These are phyloP conservation scores for Staphylotrichum longicolle DNA, from an alignment of 495 filamentous ascomycete species.

Conservation along the genomic window DNA sequence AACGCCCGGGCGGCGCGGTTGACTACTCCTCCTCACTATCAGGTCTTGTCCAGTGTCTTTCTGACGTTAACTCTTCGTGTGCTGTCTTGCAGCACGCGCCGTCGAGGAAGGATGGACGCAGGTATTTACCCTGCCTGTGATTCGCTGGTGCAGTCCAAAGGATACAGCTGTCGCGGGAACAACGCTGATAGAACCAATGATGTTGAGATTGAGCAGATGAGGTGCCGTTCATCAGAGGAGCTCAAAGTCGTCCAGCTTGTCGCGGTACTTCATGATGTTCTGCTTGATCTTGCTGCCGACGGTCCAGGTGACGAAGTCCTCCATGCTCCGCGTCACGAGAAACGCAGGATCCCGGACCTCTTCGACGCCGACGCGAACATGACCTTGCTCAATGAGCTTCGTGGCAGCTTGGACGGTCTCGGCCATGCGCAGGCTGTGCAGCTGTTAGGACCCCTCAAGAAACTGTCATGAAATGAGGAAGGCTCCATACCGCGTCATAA, in stretches of 20 bases:
- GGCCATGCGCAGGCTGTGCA: constrained; percentile 69
- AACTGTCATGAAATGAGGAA: neutral
- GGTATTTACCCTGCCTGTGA: no score
- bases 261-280: constrained; percentile 87
- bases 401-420: constrained; percentile 79
- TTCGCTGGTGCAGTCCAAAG: no score
- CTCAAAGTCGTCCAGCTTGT: constrained; percentile 96
- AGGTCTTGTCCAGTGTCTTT: no score
- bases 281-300: constrained; percentile 95
- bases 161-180: no score
- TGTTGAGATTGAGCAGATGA: neutral
- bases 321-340: constrained; percentile 76
- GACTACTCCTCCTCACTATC: no score
- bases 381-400: constrained; percentile 91
- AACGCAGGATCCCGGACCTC: constrained; percentile 83
- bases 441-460: neutral
- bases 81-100: no score
- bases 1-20: no score
- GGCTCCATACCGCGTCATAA: constrained; percentile 55
- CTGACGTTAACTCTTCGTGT: no score
- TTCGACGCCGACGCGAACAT: constrained; percentile 90
- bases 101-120: no score
- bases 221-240: constrained; percentile 53
- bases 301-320: constrained; percentile 97
- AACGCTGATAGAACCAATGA: neutral